A percentile compares a stretch with the other conserved stretches of the same genome.
phyloP scores from a whole-genome alignment of 2,329 filamentous ascomycete genomes.

The Lasiodiplodia gonubiensis region DNA sequence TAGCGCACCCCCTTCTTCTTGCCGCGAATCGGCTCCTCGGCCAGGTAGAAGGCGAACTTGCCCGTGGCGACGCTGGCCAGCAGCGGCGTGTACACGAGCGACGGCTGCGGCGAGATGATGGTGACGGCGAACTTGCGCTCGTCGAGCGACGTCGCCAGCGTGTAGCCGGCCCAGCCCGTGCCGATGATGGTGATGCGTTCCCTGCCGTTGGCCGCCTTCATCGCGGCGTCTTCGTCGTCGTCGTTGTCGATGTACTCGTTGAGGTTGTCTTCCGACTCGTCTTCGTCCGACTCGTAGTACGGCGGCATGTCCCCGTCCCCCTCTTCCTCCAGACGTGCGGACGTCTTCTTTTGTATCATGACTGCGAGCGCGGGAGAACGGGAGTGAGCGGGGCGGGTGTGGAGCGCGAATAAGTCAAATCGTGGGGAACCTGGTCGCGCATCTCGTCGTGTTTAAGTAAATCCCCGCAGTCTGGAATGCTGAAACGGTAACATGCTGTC shows the following conservation, averaged over 20 bases:
- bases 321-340: neutral
- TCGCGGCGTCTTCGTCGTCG: neutral
- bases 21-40: constrained; percentile 52
- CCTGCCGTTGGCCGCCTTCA: neutral
- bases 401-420: constrained; percentile 1
- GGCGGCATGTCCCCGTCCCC: neutral
- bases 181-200: constrained; percentile 43
- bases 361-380: neutral
- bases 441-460: neutral
- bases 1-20: constrained; percentile 40
- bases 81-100: constrained; percentile 53
- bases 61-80: constrained; percentile 50
- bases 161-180: constrained; percentile 51
- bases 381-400: neutral
- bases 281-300: neutral
- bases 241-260: neutral
- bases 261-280: neutral
- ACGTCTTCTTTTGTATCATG: neutral
- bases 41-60: constrained; percentile 53
- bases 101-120: constrained; percentile 51
- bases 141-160: constrained; percentile 45
- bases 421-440: constrained; percentile 22
- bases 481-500: neutral
- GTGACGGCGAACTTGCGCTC: constrained; percentile 47
- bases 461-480: constrained; percentile 21